Conservation (phyloP, 1,139 yeast species). For the Ogataea hybrid region DNA sequence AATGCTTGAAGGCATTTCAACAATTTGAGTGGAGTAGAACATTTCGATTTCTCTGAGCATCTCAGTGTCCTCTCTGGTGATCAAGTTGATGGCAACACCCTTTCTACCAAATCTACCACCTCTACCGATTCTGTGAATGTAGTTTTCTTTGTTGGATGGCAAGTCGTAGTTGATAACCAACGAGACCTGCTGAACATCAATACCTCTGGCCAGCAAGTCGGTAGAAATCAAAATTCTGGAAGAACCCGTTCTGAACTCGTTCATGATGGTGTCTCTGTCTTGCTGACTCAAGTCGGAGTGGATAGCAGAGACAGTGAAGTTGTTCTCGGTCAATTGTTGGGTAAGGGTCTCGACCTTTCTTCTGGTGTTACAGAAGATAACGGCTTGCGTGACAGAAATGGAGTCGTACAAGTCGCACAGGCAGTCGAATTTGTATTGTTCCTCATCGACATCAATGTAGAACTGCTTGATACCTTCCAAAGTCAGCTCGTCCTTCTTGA, state of each 20-base stretch:
- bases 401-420: conserved; percentile 97
- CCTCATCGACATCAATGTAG: conserved; percentile 91
- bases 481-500: conserved; percentile 97
- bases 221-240: conserved; percentile 96
- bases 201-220: conserved; percentile 99
- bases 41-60: conserved; percentile 97
- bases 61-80: conserved; percentile 86
- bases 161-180: conserved; percentile 97
- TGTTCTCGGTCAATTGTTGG: conserved; percentile 77
- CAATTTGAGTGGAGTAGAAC: conserved; percentile 97
- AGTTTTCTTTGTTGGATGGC: conserved; percentile 97
- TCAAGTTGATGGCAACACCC: conserved; percentile 99
- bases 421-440: conserved; percentile 92
- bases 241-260: conserved; percentile 98
- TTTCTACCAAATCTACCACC: conserved; percentile 99
- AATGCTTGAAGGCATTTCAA: conserved; percentile 96
- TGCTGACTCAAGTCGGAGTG: conserved; percentile 97
- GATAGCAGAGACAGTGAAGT: conserved; percentile 95
- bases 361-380: conserved; percentile 99
- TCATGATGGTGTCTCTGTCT: conserved; percentile 98
- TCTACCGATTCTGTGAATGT: conserved; percentile 99
- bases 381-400: conserved; percentile 97
- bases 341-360: conserved; percentile 95
- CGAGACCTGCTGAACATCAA: conserved; percentile 98
- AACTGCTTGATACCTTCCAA: conserved; percentile 98